These are phyloP conservation scores for Terana coerulea DNA, from an alignment of 768 basidiomycete genomes.

Conservation along the genomic window DNA sequence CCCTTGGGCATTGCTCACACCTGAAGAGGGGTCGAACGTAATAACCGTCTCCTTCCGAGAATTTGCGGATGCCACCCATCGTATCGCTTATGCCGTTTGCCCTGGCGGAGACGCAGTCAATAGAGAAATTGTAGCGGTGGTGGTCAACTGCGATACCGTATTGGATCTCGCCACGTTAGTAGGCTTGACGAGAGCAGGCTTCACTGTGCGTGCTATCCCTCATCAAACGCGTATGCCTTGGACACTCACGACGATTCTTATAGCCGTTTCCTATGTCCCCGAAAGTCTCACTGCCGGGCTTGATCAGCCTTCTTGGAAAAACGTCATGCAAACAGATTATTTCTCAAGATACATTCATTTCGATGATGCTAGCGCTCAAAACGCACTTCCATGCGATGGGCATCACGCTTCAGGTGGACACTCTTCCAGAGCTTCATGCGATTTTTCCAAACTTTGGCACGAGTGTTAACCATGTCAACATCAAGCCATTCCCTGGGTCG, in stretches of 20 bases:
- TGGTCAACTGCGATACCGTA: slow-evolving; percentile 12
- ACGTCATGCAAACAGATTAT: slow-evolving; percentile 13
- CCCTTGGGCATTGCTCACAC: not conserved
- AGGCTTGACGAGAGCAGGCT: slow-evolving; percentile 10
- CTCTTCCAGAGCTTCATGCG: slow-evolving; percentile 3
- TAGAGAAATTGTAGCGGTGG: slow-evolving; percentile 10
- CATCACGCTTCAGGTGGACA: slow-evolving; percentile 8
- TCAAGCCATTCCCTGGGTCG: not conserved
- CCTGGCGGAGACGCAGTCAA: not conserved
- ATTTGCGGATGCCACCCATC: slow-evolving; percentile 2
- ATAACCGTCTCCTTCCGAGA: not conserved
- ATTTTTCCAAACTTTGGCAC: slow-evolving; percentile 7
- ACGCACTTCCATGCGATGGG: not conserved
- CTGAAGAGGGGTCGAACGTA: not conserved
- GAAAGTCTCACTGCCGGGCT: slow-evolving; percentile 1
- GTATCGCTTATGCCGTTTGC: slow-evolving; percentile 4
- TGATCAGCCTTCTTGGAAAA: slow-evolving; percentile 15
- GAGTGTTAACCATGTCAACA: slow-evolving; percentile 12
- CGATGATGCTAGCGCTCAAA: slow-evolving; percentile 5
- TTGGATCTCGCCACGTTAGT: slow-evolving; percentile 9
- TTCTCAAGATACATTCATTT: slow-evolving; percentile 3
- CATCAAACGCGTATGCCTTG: not conserved
- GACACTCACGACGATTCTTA: not conserved
- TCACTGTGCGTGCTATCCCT: not conserved
- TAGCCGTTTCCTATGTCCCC: slow-evolving; percentile 16